Percentiles rank a stretch among this genome's conserved stretches.
These are phyloP conservation scores for Symbiodinium pilosum DNA, from an alignment of 73 alveolate species.

Conservation along the genomic window DNA sequence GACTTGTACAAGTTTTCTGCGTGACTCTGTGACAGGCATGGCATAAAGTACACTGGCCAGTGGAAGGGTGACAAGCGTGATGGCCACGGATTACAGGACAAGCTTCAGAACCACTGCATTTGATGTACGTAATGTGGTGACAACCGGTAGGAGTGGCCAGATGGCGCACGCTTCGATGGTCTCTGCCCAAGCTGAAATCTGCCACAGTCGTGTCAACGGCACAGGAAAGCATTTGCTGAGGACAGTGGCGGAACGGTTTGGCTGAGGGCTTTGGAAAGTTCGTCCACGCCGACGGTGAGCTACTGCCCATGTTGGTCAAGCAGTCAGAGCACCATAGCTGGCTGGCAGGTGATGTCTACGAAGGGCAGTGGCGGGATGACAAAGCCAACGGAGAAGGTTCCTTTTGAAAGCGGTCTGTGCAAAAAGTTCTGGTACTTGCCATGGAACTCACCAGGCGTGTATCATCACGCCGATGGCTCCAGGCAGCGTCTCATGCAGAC, in stretches of 20 bases:
- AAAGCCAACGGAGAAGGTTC: conserved; percentile 82
- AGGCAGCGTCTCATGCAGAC: background rate
- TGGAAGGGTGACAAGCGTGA: conserved; percentile 87
- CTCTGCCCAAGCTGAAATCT: background rate
- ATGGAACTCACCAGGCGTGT: conserved; percentile 63
- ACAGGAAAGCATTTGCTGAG: background rate
- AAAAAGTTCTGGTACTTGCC: background rate
- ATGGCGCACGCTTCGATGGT: conserved; percentile 91
- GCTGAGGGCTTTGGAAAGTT: conserved; percentile 93
- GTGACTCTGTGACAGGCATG: conserved; percentile 8
- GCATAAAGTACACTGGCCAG: conserved; percentile 93
- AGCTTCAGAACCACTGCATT: background rate
- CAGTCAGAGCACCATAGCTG: too few species aligned
- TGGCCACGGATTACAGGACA: conserved; percentile 91
- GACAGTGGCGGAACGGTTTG: conserved; percentile 85
- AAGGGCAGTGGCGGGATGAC: conserved; percentile 93
- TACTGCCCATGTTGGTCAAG: too few species aligned
- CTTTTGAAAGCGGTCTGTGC: background rate
- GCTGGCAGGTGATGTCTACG: conserved; percentile 57
- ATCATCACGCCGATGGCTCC: conserved; percentile 91
- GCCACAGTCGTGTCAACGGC: background rate
- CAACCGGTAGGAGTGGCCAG: conserved; percentile 78
- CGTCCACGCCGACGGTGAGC: conserved; percentile 82
- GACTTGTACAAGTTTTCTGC: background rate
- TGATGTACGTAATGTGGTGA: background rate